phyloP scores from a whole-genome alignment of 2,329 filamentous ascomycete species.

The Allantophomopsis cytisporea region DNA sequence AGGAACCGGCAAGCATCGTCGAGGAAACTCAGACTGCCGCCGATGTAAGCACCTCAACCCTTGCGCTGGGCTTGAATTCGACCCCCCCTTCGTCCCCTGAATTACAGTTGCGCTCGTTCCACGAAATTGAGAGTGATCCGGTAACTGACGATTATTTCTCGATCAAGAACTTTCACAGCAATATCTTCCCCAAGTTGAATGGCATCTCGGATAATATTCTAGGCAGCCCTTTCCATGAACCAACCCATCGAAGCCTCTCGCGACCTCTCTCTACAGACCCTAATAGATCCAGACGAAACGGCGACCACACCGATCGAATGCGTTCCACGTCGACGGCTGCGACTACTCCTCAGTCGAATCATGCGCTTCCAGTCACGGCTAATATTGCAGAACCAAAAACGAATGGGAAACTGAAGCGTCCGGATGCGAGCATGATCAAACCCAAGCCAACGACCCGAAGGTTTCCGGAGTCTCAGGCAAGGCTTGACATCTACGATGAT shows the following conservation, averaged over 20 bases:
- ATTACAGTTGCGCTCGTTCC: no score
- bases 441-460: background rate
- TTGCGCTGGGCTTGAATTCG: no score
- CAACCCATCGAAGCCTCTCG: background rate
- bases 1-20: conserved; percentile 4
- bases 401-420: conserved; percentile 3
- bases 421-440: conserved; percentile 1
- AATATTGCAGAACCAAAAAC: background rate
- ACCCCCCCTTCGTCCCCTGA: no score
- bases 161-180: background rate
- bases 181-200: background rate
- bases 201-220: background rate
- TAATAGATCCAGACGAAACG: no score
- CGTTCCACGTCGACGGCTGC: conserved; percentile 13
- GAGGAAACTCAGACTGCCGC: no score
- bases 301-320: conserved; percentile 9
- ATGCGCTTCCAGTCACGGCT: conserved; percentile 4
- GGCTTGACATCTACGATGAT: conserved; percentile 10
- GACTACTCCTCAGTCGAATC: conserved; percentile 12
- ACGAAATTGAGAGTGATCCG: no score
- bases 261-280: no score
- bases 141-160: background rate
- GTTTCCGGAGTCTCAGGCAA: conserved; percentile 1
- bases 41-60: no score
- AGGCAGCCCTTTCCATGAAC: background rate